A percentile compares a stretch with the other conserved stretches of the same genome.
These are phyloP conservation scores for Phaeodactylum tricornutum DNA, from an alignment of 108 stramenopile species.

Conservation along the genomic window DNA sequence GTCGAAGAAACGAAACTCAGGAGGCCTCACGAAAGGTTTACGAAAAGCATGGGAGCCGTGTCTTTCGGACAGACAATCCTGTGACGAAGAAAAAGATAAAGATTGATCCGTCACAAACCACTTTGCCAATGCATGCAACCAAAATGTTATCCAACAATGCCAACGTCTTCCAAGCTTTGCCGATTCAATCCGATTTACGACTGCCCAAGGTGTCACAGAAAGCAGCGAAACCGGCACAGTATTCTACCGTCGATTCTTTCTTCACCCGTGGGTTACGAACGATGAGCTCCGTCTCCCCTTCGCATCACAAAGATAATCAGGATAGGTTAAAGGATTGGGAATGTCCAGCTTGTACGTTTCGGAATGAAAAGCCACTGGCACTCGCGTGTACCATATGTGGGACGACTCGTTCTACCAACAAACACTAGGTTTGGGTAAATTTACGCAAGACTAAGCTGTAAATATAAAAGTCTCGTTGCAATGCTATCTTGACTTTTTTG, in stretches of 20 bases:
- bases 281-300: not conserved
- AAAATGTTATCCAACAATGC: conserved; percentile 11
- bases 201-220: not conserved
- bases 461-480: no score
- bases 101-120: conserved; percentile 23
- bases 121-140: conserved; percentile 18
- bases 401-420: no score
- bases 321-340: conserved; percentile 17
- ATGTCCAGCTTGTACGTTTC: conserved; percentile 50
- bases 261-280: not conserved
- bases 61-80: conserved; percentile 14
- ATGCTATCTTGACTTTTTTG: no score
- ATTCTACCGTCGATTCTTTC: not conserved
- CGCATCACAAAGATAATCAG: not conserved
- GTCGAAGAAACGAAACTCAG: conserved; percentile 37
- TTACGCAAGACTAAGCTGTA: no score
- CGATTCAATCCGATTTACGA: conserved; percentile 8
- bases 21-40: conserved; percentile 39
- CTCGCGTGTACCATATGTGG: conserved; percentile 46
- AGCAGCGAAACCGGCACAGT: not conserved
- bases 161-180: not conserved
- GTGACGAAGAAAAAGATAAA: conserved; percentile 27
- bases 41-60: conserved; percentile 56
- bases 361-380: conserved; percentile 44
- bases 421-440: no score